Evolutionary conservation across 345 rosid genomes (phyloP).

Genomic region (Turritis glabra): DNA sequence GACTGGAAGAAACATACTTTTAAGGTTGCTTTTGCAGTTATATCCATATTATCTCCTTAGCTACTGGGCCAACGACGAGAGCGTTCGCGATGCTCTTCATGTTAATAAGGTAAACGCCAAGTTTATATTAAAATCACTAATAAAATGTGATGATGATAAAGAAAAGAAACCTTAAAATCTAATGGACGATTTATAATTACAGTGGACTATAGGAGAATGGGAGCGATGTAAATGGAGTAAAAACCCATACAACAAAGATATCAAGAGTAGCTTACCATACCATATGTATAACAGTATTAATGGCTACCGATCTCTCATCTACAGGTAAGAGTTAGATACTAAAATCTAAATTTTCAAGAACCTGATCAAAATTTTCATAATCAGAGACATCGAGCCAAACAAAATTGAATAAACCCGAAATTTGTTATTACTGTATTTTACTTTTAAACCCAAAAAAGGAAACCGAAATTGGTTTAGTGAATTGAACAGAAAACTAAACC

Average conservation of each 20-base stretch:
- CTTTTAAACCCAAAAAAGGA: too few species aligned
- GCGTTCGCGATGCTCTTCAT: slow-evolving; percentile 28
- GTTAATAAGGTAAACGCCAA: slow-evolving; percentile 6
- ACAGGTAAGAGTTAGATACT: not conserved
- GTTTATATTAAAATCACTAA: not conserved
- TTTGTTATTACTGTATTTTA: too few species aligned
- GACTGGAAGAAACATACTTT: not conserved
- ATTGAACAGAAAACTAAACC: too few species aligned
- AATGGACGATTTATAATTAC: too few species aligned
- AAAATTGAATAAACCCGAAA: too few species aligned
- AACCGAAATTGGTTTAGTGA: too few species aligned
- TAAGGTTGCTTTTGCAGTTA: slow-evolving; percentile 10
- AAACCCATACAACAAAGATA: not conserved
- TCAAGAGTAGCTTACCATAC: not conserved
- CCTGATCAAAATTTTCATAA: not conserved
- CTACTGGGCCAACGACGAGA: slow-evolving; percentile 22
- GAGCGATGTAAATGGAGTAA: slow-evolving; percentile 2
- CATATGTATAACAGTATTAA: slow-evolving; percentile 12
- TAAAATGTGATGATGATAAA: not conserved
- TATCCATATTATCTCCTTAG: not conserved
- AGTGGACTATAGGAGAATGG: slow-evolving; percentile 25
- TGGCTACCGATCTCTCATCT: slow-evolving; percentile 24
- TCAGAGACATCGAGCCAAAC: too few species aligned
- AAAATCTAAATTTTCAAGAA: not conserved
- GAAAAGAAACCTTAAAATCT: too few species aligned